Percentiles rank a stretch among this genome's conserved stretches.
Evolutionary conservation across 2,329 filamentous ascomycete genomes (phyloP).

Genomic region (Purpureocillium takamizusanense): DNA sequence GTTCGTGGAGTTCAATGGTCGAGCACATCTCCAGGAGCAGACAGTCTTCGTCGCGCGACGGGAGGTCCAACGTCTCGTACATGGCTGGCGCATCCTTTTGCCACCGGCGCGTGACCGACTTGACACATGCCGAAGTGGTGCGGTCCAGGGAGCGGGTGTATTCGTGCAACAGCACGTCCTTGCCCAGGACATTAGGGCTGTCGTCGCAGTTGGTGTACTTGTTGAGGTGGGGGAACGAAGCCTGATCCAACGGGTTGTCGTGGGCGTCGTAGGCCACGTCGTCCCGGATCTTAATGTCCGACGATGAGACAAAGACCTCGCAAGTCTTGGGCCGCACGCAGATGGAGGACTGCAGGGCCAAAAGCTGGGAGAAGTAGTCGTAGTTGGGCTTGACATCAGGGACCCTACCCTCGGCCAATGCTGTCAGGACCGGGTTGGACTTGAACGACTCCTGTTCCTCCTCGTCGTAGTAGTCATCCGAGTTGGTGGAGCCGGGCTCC

Average conservation of each 20-base stretch:
- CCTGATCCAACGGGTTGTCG: slow-evolving; percentile 31
- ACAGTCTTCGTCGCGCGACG: slow-evolving; percentile 38
- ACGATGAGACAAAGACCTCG: slow-evolving; percentile 50
- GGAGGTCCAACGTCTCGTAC: slow-evolving; percentile 39
- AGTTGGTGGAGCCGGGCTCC: slow-evolving; percentile 52
- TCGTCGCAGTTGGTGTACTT: slow-evolving; percentile 45
- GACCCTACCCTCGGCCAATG: slow-evolving; percentile 47
- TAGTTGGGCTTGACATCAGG: slow-evolving; percentile 53
- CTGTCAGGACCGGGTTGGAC: slow-evolving; percentile 53
- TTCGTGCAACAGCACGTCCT: slow-evolving; percentile 48
- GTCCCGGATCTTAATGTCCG: slow-evolving; percentile 40
- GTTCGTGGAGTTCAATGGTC: slow-evolving; percentile 49
- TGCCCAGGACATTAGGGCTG: slow-evolving; percentile 38
- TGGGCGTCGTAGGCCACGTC: slow-evolving; percentile 36
- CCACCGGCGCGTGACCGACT: slow-evolving; percentile 46
- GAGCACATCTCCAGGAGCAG: slow-evolving; percentile 55
- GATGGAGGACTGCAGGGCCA: slow-evolving; percentile 44
- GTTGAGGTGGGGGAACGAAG: slow-evolving; percentile 47
- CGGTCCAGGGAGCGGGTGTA: slow-evolving; percentile 47
- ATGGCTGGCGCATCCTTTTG: slow-evolving; percentile 49
- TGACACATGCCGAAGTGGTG: slow-evolving; percentile 45
- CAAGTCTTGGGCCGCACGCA: slow-evolving; percentile 47
- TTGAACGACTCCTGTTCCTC: slow-evolving; percentile 48
- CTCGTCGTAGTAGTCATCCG: slow-evolving; percentile 39
- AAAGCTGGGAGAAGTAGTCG: slow-evolving; percentile 49